Evolutionary conservation across 495 filamentous ascomycete species (phyloP).

Genomic region (Cenococcum geophilum): DNA sequence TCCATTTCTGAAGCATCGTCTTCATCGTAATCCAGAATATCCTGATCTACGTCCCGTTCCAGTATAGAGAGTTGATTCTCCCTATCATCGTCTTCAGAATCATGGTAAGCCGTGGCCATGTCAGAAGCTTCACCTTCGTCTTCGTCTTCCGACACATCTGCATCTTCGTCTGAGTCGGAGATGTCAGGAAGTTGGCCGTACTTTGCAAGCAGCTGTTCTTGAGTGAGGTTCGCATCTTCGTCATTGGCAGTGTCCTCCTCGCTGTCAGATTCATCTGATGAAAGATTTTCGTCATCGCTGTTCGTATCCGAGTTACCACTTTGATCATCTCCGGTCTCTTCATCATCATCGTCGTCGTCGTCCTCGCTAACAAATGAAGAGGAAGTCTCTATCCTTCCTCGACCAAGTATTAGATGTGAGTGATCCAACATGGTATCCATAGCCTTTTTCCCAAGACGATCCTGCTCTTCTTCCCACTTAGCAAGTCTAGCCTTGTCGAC

Average conservation of each 20-base stretch:
- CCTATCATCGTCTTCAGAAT: slow-evolving; percentile 5
- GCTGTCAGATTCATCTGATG: slow-evolving; percentile 32
- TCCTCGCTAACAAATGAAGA: slow-evolving; percentile 28
- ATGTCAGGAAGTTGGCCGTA: slow-evolving; percentile 26
- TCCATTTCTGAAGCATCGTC: slow-evolving; percentile 25
- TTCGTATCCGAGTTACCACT: slow-evolving; percentile 12
- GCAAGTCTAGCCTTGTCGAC: slow-evolving; percentile 65
- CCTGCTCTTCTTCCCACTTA: slow-evolving; percentile 80
- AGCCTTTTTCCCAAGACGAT: slow-evolving; percentile 70
- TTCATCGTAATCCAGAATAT: slow-evolving; percentile 10
- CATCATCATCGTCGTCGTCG: slow-evolving; percentile 31
- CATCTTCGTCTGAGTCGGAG: slow-evolving; percentile 49
- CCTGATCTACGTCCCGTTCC: slow-evolving; percentile 17
- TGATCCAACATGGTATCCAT: slow-evolving; percentile 75
- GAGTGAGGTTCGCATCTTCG: slow-evolving; percentile 26
- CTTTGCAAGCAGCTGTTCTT: slow-evolving; percentile 24
- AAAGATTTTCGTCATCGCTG: slow-evolving; percentile 35
- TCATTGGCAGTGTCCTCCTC: slow-evolving; percentile 24
- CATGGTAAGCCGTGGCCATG: slow-evolving; percentile 48
- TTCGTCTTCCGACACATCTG: slow-evolving; percentile 69
- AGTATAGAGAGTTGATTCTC: slow-evolving; percentile 3
- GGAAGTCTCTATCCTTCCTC: slow-evolving; percentile 33
- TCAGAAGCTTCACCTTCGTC: slow-evolving; percentile 42
- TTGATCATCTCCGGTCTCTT: slow-evolving; percentile 5
- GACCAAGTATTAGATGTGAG: slow-evolving; percentile 28